phyloP scores from a whole-genome alignment of 768 basidiomycete genomes.

The Botryobasidium botryosum region DNA sequence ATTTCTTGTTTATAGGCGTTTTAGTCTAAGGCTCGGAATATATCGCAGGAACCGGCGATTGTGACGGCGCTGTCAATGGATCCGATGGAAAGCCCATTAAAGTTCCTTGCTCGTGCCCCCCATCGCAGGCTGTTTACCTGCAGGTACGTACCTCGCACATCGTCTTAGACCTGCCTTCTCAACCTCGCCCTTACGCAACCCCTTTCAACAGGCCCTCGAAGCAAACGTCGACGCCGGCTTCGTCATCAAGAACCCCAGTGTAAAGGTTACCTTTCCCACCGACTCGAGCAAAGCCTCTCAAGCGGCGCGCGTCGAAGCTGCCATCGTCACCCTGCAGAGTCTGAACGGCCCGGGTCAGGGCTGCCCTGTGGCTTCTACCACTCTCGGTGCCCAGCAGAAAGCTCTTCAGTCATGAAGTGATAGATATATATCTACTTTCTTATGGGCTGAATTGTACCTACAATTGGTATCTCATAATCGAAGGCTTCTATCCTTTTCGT shows the following conservation, averaged over 20 bases:
- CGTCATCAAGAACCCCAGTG: conserved; percentile 46
- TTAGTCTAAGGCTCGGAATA: too few species aligned
- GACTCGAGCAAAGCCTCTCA: conserved; percentile 29
- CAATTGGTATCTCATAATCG: too few species aligned
- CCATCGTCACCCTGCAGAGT: conserved; percentile 54
- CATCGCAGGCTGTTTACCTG: conserved; percentile 35
- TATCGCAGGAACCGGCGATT: conserved; percentile 39
- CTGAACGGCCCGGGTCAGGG: conserved; percentile 44
- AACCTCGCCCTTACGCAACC: background rate
- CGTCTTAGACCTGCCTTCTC: background rate
- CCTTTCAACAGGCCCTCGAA: conserved; percentile 23
- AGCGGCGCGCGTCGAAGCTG: conserved; percentile 36
- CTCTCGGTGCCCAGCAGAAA: conserved; percentile 1
- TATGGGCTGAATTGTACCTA: too few species aligned
- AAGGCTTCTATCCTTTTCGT: too few species aligned
- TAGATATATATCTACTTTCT: too few species aligned
- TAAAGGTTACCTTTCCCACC: conserved; percentile 44
- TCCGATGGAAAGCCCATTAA: too few species aligned
- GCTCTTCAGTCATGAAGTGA: too few species aligned
- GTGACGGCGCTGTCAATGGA: conserved; percentile 44
- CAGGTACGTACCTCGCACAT: too few species aligned
- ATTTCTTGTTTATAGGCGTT: background rate
- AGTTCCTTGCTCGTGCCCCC: conserved; percentile 51
- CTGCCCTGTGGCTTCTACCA: conserved; percentile 10
- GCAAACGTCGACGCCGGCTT: conserved; percentile 43